A percentile compares a stretch with the other conserved stretches of the same genome.
Evolutionary conservation across 1,284 basidiomycete genomes (phyloP).

Genomic region (Cryptococcus deneoformans): DNA sequence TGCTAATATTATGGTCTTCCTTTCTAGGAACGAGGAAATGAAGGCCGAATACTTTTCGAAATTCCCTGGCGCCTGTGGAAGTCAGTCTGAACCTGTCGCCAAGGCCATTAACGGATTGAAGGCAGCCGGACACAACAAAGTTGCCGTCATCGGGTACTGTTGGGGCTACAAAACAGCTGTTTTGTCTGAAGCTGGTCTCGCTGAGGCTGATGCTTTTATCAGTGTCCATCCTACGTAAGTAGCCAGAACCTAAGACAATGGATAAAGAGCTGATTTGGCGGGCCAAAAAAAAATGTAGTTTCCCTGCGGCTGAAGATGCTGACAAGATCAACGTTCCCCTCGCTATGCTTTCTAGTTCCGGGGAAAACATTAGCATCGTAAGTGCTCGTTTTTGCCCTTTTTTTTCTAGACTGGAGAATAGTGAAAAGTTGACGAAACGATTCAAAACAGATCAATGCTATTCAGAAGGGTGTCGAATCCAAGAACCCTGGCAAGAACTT

Average conservation of each 20-base stretch:
- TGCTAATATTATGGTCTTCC: neutral
- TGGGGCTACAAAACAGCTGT: slow-evolving; percentile 46
- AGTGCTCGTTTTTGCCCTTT: slow-evolving; percentile 4
- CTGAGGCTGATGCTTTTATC: slow-evolving; percentile 34
- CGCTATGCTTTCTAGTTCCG: slow-evolving; percentile 49
- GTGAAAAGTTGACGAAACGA: neutral
- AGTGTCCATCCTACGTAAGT: slow-evolving; percentile 45
- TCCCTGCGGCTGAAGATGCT: slow-evolving; percentile 47
- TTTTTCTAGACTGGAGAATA: neutral
- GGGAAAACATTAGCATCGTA: slow-evolving; percentile 48
- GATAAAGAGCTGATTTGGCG: neutral
- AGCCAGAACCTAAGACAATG: neutral
- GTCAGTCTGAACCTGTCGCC: slow-evolving; percentile 35
- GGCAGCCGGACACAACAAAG: slow-evolving; percentile 31
- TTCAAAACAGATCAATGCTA: slow-evolving; percentile 24
- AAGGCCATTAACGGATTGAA: slow-evolving; percentile 42
- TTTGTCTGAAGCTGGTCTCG: slow-evolving; percentile 14
- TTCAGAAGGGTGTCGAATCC: slow-evolving; percentile 41
- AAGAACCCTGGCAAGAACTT: slow-evolving; percentile 46
- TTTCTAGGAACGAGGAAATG: slow-evolving; percentile 15
- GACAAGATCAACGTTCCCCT: slow-evolving; percentile 47
- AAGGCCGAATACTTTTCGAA: slow-evolving; percentile 32
- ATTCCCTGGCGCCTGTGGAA: slow-evolving; percentile 35
- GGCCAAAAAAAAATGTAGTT: slow-evolving; percentile 15
- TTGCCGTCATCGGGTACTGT: slow-evolving; percentile 51